These are phyloP conservation scores for Cladosporium sp. DNA, from an alignment of 2,329 filamentous ascomycete genomes.

Conservation along the genomic window DNA sequence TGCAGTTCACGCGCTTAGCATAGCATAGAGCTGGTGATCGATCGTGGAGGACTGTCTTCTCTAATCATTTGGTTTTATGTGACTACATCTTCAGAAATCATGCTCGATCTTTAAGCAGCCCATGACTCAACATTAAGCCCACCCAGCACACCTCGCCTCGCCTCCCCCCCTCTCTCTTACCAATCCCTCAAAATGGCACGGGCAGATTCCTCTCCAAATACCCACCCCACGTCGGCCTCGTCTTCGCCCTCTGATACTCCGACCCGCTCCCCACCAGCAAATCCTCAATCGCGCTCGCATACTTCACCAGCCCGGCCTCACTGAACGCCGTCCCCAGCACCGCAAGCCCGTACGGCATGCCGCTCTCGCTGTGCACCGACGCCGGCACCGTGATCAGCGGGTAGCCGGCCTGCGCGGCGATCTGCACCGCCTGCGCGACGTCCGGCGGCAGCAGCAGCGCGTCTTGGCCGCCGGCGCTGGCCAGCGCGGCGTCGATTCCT, in stretches of 20 bases:
- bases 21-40: too few species aligned
- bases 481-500: constrained; percentile 64
- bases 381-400: constrained; percentile 65
- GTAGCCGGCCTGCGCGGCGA: constrained; percentile 70
- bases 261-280: constrained; percentile 21
- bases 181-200: background rate
- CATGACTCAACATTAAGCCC: too few species aligned
- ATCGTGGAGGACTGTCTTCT: too few species aligned
- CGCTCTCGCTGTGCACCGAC: constrained; percentile 44
- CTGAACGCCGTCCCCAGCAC: constrained; percentile 31
- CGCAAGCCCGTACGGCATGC: constrained; percentile 41
- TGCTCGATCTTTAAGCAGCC: too few species aligned
- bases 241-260: constrained; percentile 25
- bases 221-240: constrained; percentile 33
- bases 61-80: too few species aligned
- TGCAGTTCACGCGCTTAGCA: too few species aligned
- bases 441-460: constrained; percentile 64
- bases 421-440: constrained; percentile 61
- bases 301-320: constrained; percentile 28
- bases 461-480: constrained; percentile 36
- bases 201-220: constrained; percentile 36
- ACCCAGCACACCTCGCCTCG: too few species aligned
- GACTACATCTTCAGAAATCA: too few species aligned
- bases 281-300: constrained; percentile 42
- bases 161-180: too few species aligned